Percentiles rank a stretch among this genome's conserved stretches.
Conservation (phyloP, 2,329 filamentous ascomycete genomes). For the Pseudocercospora ulei region DNA sequence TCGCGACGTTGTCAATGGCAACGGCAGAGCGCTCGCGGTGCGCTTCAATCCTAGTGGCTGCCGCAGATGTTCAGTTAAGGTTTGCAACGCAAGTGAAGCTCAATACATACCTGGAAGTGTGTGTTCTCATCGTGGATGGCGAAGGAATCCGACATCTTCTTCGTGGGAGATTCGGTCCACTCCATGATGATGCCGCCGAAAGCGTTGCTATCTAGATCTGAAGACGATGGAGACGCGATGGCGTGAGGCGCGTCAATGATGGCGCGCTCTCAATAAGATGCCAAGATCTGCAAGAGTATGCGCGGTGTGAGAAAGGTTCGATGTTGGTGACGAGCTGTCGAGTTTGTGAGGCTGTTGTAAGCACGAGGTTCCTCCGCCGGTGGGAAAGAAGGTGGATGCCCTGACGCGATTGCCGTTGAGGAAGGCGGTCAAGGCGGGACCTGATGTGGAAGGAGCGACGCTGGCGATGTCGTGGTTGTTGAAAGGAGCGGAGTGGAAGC, state of each 20-base stretch:
- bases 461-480: conserved; percentile 8
- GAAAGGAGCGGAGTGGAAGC: background rate
- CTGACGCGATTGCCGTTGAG: conserved; percentile 7
- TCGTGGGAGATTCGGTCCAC: conserved; percentile 23
- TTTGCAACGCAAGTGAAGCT: conserved; percentile 8
- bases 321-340: conserved; percentile 5
- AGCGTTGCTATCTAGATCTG: conserved; percentile 1
- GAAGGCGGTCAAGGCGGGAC: background rate
- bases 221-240: background rate
- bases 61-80: conserved; percentile 14
- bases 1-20: conserved; percentile 35
- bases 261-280: conserved; percentile 9
- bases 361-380: background rate
- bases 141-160: conserved; percentile 22
- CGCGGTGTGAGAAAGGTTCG: conserved; percentile 1
- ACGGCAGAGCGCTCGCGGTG: conserved; percentile 21
- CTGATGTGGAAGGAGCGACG: conserved; percentile 4
- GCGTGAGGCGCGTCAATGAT: background rate
- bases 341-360: background rate
- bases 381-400: conserved; percentile 1
- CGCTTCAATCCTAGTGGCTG: conserved; percentile 23
- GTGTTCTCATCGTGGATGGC: conserved; percentile 24
- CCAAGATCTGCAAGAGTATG: conserved; percentile 6
- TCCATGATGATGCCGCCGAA: conserved; percentile 20
- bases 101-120: conserved; percentile 17